Percentiles rank a stretch among this genome's conserved stretches.
phyloP scores from a whole-genome alignment of 305 asterid species.

The Solanum hybrid region DNA sequence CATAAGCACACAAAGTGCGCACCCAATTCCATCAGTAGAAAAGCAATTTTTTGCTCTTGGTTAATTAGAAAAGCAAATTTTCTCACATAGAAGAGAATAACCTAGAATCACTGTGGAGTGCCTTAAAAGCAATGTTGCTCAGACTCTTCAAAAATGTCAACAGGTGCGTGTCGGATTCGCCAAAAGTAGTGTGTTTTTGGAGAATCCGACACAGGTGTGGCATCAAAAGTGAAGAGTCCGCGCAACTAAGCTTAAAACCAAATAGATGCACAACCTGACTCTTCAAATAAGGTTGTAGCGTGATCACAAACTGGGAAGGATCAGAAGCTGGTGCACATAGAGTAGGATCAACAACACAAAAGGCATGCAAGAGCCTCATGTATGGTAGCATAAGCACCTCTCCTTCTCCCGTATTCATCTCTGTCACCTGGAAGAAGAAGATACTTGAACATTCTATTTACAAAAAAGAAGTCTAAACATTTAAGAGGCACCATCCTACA shows the following conservation, averaged over 20 bases:
- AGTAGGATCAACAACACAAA: slow-evolving; percentile 85
- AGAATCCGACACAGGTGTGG: not conserved
- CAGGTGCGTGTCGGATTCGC: not conserved
- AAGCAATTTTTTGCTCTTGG: not conserved
- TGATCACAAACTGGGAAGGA: slow-evolving; percentile 94
- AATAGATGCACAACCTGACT: slow-evolving; percentile 54
- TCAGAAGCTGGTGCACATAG: slow-evolving; percentile 93
- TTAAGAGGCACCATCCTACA: slow-evolving; percentile 3
- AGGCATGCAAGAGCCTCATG: slow-evolving; percentile 84
- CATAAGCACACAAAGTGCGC: not conserved
- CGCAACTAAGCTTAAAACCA: not conserved
- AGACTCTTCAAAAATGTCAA: not conserved
- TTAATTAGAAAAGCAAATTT: not conserved
- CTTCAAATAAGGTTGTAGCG: slow-evolving; percentile 93
- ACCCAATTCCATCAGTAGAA: not conserved
- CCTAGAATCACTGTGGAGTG: not conserved
- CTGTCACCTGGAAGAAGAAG: slow-evolving; percentile 54
- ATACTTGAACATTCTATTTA: slow-evolving; percentile 6
- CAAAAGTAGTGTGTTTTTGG: not conserved
- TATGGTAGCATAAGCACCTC: slow-evolving; percentile 86
- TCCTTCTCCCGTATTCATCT: slow-evolving; percentile 59
- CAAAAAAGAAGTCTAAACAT: not conserved
- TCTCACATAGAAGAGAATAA: not conserved
- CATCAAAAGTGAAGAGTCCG: not conserved
- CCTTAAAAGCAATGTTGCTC: not conserved